Evolutionary conservation across 768 basidiomycete genomes (phyloP).

Genomic region (Termitomyces titanicus): DNA sequence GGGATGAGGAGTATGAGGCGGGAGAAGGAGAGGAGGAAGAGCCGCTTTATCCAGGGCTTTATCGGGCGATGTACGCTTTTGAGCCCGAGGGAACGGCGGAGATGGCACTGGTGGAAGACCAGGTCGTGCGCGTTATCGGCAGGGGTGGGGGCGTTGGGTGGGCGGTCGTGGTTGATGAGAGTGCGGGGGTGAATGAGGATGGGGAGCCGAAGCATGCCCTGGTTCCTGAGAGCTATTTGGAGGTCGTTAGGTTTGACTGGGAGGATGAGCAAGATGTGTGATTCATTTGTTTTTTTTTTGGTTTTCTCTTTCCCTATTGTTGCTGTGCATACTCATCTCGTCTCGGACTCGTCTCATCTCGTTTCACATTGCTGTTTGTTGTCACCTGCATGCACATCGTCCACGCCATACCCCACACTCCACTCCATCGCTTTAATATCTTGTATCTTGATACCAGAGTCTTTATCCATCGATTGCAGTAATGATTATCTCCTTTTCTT

Average conservation of each 20-base stretch:
- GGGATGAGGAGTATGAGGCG: conserved; percentile 20
- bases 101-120: conserved; percentile 77
- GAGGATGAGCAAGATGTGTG: conserved; percentile 22
- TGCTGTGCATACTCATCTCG: not conserved
- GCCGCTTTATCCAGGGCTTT: conserved; percentile 63
- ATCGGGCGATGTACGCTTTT: conserved; percentile 76
- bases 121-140: conserved; percentile 69
- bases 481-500: not conserved
- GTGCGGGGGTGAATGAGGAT: conserved; percentile 13
- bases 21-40: conserved; percentile 32
- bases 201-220: conserved; percentile 50
- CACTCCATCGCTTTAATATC: not conserved
- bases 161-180: conserved; percentile 60
- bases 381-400: not conserved
- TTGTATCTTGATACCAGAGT: not conserved
- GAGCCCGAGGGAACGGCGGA: conserved; percentile 80
- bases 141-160: conserved; percentile 78
- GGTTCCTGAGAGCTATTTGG: conserved; percentile 78
- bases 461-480: not conserved
- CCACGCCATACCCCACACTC: not conserved
- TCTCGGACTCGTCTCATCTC: not conserved
- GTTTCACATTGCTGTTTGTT: not conserved
- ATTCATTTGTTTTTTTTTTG: not conserved
- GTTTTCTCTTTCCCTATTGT: not conserved
- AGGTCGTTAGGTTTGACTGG: conserved; percentile 46